Base-by-base conservation (phyloP, 306 rosid species). In the Bauhinia variegata region DNA sequence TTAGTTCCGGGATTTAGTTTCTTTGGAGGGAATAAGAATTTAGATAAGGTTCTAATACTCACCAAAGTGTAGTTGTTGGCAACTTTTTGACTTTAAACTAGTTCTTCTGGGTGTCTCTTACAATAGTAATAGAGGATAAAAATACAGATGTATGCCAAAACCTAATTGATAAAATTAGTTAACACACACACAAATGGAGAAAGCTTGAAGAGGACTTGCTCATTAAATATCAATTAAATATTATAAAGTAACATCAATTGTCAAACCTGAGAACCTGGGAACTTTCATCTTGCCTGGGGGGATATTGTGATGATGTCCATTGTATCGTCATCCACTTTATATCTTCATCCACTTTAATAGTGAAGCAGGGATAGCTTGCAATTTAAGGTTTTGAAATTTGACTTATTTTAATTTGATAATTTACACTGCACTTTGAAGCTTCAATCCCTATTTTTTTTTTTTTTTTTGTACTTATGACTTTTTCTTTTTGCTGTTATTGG, bases 401-500 rank as follows among this genome's bases (percentile, higher is more conserved):
- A 54, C 44, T 13, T 55, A 48, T 33, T 47, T 53, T 76, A 53
- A 72, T 56, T 60, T 62, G 53, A 56, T 60, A 14, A 52, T 57
- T 58, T 60, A 60, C 34, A 31, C 67, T 76, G 68, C 61, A 68
- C 68, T 60, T 59, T 63, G 50, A 65, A 49, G 67, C 33, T 67
- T 49, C 34, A 30, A 19, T 63, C 6, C 59, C 19, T 50, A 46
- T 36, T 58, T 66, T 14, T 75, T 50, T 77, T 16, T 50, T 41
- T 36, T 58, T 66, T 14, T 75, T 50, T 77, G 63, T 82, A 67
- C 73, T 77, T 15, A 56, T 44, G n/a, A 19, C 28, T 44, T 38
- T 38, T 80, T 37, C 43, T 60, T 43, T 46, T 15, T 70, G 67
- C 30, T 69, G 76, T 51, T 54, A 28, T 78, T 74, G 74, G 31